Evolutionary conservation across 1,139 yeast genomes (phyloP).

Genomic region (Nematodospora anomalae): DNA sequence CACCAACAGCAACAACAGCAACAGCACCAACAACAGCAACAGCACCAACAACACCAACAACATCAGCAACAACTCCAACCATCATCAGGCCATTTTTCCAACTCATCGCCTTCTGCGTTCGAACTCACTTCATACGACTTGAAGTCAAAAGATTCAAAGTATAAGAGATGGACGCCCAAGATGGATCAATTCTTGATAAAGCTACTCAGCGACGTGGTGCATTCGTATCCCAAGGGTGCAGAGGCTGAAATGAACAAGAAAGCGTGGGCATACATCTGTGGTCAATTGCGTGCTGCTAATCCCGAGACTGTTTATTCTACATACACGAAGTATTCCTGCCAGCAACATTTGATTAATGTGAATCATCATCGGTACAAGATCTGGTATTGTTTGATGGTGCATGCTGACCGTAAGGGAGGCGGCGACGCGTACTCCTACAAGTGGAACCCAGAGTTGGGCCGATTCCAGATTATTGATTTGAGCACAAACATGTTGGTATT

Average conservation of each 20-base stretch:
- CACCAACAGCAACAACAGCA: not conserved
- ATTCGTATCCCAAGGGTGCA: constrained; percentile 34
- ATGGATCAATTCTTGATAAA: constrained; percentile 41
- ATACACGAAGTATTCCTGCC: constrained; percentile 43
- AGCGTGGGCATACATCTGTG: constrained; percentile 42
- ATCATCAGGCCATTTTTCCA: not conserved
- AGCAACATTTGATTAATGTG: constrained; percentile 39
- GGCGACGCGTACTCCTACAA: constrained; percentile 29
- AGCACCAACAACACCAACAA: not conserved
- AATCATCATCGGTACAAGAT: constrained; percentile 40
- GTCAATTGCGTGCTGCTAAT: constrained; percentile 37
- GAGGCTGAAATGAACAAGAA: constrained; percentile 37
- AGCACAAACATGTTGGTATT: constrained; percentile 25
- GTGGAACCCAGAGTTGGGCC: constrained; percentile 42
- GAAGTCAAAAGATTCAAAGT: constrained; percentile 40
- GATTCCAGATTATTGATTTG: constrained; percentile 34
- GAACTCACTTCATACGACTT: constrained; percentile 32
- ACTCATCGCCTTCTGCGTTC: not conserved
- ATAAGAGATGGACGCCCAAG: constrained; percentile 42
- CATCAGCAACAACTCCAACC: not conserved
- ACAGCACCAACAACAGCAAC: constrained; percentile 1
- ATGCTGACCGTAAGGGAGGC: constrained; percentile 23
- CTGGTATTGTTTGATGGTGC: constrained; percentile 37
- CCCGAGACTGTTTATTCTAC: constrained; percentile 46
- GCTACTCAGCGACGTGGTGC: constrained; percentile 38